Base-by-base conservation (phyloP, 208 protist species). In the Trypanosoma lewisi region DNA sequence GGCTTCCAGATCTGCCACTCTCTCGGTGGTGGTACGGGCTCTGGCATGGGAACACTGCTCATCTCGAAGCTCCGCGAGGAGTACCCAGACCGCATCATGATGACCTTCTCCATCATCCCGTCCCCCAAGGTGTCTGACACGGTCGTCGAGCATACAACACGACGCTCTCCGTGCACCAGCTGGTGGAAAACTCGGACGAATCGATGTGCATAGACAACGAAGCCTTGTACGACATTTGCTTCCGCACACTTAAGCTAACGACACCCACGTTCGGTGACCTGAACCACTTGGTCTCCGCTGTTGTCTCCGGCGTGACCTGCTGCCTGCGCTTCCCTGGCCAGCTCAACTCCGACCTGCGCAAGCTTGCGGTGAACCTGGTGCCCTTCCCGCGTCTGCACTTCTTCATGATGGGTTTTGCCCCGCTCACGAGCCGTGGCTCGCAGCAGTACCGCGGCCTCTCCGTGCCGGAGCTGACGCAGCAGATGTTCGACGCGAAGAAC, bases 311-410 rank as follows among this genome's bases (percentile, higher is more conserved):
- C 69, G 80, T 98, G 48, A 98, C 97, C 19, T 97, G 93, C 82
- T 98, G 82, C 70, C 89, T 99, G 31, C 94, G 98, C 73, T 99
- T 99, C 93, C 92, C 94, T 37, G 97, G 98, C 67, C 96, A 98
- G 82, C 84, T 99, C 36, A 99, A 98, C 83, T 74, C 76, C 49
- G 98, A 99, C 76, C 82, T 99, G 8, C 85, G 96, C 77, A 98
- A 99, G 84, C 79, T 99, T 11, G 94, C 93, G 59, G 96, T 98
- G 55, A 99, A 99, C 91, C 87, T 99, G 70, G 90, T 99, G 55
- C 98, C 98, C 37, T 99, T 98, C 97, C 98, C 98, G 57, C 93
- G 98, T 73, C 87, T 99, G 48, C 97, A 99, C 85, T 99, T 99
- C 92, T 99, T 99, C 91, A 93, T 99, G 76, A 89, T 96, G 69